Base-by-base conservation (phyloP, 2,329 filamentous ascomycete genomes). In the Fusarium succisae region DNA sequence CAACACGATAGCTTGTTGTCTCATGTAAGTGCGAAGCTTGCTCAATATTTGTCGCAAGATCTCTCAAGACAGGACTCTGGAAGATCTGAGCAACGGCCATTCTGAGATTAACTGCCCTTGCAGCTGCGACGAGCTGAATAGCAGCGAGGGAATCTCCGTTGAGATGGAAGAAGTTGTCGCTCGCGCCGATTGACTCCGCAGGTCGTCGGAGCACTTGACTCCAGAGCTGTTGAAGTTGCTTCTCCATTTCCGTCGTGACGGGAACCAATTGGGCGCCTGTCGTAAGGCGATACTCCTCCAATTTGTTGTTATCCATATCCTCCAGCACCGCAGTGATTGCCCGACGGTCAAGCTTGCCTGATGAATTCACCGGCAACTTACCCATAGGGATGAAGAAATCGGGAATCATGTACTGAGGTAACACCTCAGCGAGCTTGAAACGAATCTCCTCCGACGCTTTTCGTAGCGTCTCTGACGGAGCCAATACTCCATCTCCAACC, bases 381-480 rank as follows among this genome's bases (percentile, higher is more conserved):
- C n/a, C 22, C 41, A 56, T 45, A 5, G 60, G 60, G 1, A 63
- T 58, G 1, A 63, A 58, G 22, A 56, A 56, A 1, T 56, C 53
- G 6, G 51, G 60, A 15, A 58, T 56, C 60, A 63, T 63, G 32
- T 63, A 57, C 39, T 56, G 53, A 8, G 60, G 60, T 1, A 63
- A 6, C 11, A 57, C 55, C n/a, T 37, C 39, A 4, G 55, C n/a
- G 3, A 57, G 43, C 20, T 38, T 59, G 12, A 8, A 10, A 1
- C 43, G 56, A 26, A 59, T 59, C 30, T 51, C 43, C 1, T 51
- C 20, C 15, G 32, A 59, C 15, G 22, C 24, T 1, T 51, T 37
- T 13, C 7, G 32, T 12, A 59, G 32, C 6, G 12, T 38, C 6
- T 50, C 32, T 2, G 56, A 59, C 1, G 56, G 20, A 14, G 12